Evolutionary conservation across 1,284 basidiomycete species (phyloP).

Genomic region (Sphagnurus paluster): DNA sequence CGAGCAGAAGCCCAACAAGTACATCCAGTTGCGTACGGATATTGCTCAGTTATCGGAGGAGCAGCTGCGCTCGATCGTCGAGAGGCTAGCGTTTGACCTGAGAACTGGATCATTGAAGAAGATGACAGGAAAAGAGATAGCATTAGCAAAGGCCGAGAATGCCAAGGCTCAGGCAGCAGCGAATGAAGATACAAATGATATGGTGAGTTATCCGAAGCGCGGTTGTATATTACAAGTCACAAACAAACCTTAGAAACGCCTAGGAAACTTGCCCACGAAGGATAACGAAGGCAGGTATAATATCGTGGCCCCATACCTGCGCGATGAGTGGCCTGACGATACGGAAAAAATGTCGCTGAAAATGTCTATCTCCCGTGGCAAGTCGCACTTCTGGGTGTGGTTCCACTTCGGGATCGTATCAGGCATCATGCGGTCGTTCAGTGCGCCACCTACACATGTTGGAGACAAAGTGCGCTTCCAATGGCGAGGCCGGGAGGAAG

Average conservation of each 20-base stretch:
- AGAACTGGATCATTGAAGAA: background rate
- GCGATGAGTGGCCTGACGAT: constrained; percentile 13
- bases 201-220: no score
- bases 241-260: no score
- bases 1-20: background rate
- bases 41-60: constrained; percentile 2
- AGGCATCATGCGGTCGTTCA: constrained; percentile 24
- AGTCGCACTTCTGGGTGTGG: constrained; percentile 26
- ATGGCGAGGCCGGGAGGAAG: constrained; percentile 25
- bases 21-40: constrained; percentile 2
- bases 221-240: no score
- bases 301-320: constrained; percentile 21
- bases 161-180: no score
- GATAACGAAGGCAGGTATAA: constrained; percentile 20
- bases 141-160: no score
- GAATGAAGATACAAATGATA: no score
- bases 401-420: constrained; percentile 27
- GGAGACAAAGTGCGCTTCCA: constrained; percentile 18
- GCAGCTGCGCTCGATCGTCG: constrained; percentile 4
- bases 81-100: constrained; percentile 7
- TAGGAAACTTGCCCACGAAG: no score
- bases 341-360: constrained; percentile 15
- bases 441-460: constrained; percentile 10
- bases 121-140: constrained; percentile 3
- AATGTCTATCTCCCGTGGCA: constrained; percentile 23